Percentiles rank a stretch among this genome's conserved stretches.
phyloP scores from a whole-genome alignment of 352 stramenopile genomes.

The Phytophthora quininea region DNA sequence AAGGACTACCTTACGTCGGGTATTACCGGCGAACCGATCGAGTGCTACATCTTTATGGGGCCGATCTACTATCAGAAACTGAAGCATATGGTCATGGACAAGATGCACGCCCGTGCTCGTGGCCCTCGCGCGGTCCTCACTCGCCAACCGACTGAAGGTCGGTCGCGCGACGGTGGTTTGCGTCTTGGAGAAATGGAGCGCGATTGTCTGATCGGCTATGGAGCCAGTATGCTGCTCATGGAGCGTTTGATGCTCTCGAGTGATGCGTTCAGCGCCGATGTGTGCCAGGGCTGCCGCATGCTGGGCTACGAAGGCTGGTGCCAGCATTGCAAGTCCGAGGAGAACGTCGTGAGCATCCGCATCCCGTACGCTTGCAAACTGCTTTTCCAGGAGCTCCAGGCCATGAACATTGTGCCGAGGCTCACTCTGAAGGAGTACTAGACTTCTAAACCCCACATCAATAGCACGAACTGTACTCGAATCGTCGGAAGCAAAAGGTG shows the following conservation, averaged over 20 bases:
- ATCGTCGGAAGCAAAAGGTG: background rate
- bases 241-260: slow-evolving; percentile 99
- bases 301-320: slow-evolving; percentile 98
- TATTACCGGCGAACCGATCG: slow-evolving; percentile 96
- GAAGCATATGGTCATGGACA: slow-evolving; percentile 99
- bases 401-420: slow-evolving; percentile 99
- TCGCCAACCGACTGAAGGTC: slow-evolving; percentile 98
- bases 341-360: slow-evolving; percentile 97
- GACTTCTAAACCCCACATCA: slow-evolving; percentile 5
- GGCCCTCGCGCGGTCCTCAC: slow-evolving; percentile 96
- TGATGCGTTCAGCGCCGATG: slow-evolving; percentile 98
- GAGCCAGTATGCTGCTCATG: slow-evolving; percentile 99
- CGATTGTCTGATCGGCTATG: slow-evolving; percentile 99
- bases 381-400: slow-evolving; percentile 97
- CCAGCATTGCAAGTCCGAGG: slow-evolving; percentile 97
- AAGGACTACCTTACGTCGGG: slow-evolving; percentile 97
- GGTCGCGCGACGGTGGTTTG: slow-evolving; percentile 97
- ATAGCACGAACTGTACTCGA: background rate
- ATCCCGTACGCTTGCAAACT: slow-evolving; percentile 99
- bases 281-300: slow-evolving; percentile 97
- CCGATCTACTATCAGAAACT: slow-evolving; percentile 99
- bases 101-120: slow-evolving; percentile 98
- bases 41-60: slow-evolving; percentile 99
- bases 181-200: slow-evolving; percentile 99
- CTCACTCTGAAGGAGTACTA: slow-evolving; percentile 96